Evolutionary conservation across 495 filamentous ascomycete species (phyloP), one percentile per base, ranked within the genome.

Genomic region (Talaromyces thailandensis): DNA sequence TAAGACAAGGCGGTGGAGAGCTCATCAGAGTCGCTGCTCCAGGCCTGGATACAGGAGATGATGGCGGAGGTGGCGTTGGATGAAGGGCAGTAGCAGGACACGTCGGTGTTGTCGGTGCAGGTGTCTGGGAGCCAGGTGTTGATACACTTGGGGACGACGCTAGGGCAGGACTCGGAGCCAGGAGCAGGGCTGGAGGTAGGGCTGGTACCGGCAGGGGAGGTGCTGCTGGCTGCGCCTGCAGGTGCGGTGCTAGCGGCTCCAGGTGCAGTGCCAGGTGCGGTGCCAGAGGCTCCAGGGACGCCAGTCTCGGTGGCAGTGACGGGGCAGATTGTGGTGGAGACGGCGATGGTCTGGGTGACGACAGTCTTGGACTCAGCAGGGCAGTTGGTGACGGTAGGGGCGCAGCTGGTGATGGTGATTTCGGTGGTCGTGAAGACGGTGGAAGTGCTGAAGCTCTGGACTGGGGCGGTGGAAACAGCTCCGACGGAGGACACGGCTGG

Each of bases 71-170:
- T 89, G 77, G 96, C 93, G 58, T 81, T 69, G 55, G 79, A 73
- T 66, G 89, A 80, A 60, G 89, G 87, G 85, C 93, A 98, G 86
- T 88, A 98, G 86, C 94, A 98, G 63, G 76, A 71, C 37, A 81
- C 73, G 67, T 96, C 89, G 55, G 88, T 85, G 86, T 96, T 96
- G 78, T 91, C 89, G 63, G 73, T 79, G 84, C 93, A 97, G 64
- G 77, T 78, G 66, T 86, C 84, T 21, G 60, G 64, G 65, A 95
- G 73, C 91, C 91, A 97, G 66, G 93, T 96, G 84, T 96, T 95
- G 76, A 98, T 80, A 79, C 93, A 98, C 64, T 85, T 85, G 60
- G 93, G 92, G 16, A 98, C 87, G 45, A 89, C 81, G 61, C 76
- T 76, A 56, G 93, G 92, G 81, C 86, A 91, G 26, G 75, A 66